phyloP scores from a whole-genome alignment of 441 rosid species.

The Kokia cookei region DNA sequence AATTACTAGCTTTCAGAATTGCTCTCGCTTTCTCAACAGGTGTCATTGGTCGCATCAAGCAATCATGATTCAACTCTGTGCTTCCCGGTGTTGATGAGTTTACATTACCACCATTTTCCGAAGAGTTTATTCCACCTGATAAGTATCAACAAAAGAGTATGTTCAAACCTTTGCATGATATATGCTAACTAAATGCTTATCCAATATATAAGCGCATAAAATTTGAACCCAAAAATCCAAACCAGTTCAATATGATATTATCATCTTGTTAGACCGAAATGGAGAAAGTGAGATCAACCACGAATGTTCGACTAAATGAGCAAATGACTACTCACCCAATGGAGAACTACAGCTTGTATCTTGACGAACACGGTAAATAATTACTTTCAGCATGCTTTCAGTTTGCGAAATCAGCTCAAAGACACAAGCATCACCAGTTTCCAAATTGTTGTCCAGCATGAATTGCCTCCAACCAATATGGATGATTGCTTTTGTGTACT shows the following conservation, averaged over 20 bases:
- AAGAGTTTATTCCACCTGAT: neutral
- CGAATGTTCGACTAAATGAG: neutral
- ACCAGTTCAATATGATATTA: too few relatives aligned
- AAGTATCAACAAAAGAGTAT: neutral
- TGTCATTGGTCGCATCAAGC: neutral
- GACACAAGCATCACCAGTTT: constrained; percentile 23
- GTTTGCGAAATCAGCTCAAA: constrained; percentile 17
- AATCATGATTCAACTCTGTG: neutral
- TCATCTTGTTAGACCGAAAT: neutral
- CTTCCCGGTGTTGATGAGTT: neutral
- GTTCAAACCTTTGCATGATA: neutral
- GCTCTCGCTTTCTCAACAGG: neutral
- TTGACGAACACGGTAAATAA: neutral
- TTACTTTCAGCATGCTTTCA: constrained; percentile 1
- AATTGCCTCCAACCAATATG: constrained; percentile 19
- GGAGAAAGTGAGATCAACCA: neutral
- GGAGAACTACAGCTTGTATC: neutral
- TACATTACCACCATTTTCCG: neutral
- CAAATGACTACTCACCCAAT: neutral
- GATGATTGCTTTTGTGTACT: neutral
- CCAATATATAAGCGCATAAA: neutral
- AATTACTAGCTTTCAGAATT: neutral
- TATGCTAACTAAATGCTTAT: neutral
- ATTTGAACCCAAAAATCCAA: neutral
- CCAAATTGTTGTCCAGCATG: constrained; percentile 7